Base-by-base conservation (phyloP, 768 basidiomycete species). In the Boletus reticulatus region DNA sequence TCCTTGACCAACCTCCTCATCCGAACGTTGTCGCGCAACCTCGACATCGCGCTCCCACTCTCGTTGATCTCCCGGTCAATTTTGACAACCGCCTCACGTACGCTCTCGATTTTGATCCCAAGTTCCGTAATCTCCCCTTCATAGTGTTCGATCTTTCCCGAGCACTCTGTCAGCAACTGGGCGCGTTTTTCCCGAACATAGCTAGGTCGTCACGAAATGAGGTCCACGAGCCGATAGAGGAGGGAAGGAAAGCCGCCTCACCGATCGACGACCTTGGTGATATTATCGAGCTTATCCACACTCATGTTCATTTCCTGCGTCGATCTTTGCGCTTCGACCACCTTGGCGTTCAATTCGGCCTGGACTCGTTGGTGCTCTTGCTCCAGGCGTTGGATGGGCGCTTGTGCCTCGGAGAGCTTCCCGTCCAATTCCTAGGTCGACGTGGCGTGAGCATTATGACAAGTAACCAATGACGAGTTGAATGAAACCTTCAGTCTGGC, bases 51-150 rank as follows among this genome's bases (percentile, higher is more conserved):
- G 37, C 88, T 83, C 48, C 84, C 87, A 58, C 88, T 81, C 61
- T 88, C 85, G 67, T 84, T 85, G 67, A 94, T 85, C 65, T 94
- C 89, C 66, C 84, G 86, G 64, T 91, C 87, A 16, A 94, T 80
- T 20, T 72, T 76, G 14, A 78, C 75, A 29, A 92, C 80, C 31
- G 65, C 69, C 36, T 71, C 68, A 10, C 78, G 76, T 9, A 76
- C 62, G 16, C 65, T 61, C 51, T 79, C 78, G 11, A 82, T 71
- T 24, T 76, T 70, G 24, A 75, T 65, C 0, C 62, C 69, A 3
- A 77, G 67, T 20, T 78, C 72, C 32, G 70, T 64, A 53, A 85
- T 81, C 52, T 78, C 75, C 12, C 64, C 67, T 62, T 82, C 78
- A 52, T 76, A 69, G 10, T 74, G 73, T 20, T 76, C 79, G 13